Evolutionary conservation across 148 eudicot species (phyloP), one percentile per base, ranked within the genome.

Genomic region (Rhododendron ferrugineum): DNA sequence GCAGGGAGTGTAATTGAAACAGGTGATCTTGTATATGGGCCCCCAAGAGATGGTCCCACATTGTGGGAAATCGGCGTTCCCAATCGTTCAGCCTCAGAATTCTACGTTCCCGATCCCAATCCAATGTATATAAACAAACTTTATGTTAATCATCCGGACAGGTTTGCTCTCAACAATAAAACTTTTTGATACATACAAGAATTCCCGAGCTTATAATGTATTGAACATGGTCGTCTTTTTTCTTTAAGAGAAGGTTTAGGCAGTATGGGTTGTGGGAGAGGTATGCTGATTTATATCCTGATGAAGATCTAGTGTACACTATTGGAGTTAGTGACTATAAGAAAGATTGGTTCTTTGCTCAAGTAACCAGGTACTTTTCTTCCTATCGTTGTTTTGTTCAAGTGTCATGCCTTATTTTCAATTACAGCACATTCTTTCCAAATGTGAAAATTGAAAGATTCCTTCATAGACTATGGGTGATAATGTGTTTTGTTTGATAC

Each of bases 31-130:
- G 91, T 94, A 42, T 97, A 87, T 82, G 90, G 91, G 86, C 93
- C 96, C 68, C 98, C 98, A 50, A 91, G 96, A 89, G 89, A 93
- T 81, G 99, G 99, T n/a, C 99, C 98, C 9, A 95, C 98, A 40
- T 83, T 96, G 84, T 96, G 99, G 99, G 98, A 96, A 87, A 96
- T 96, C 23, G 99, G 99, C 46, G 83, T 92, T 74, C 98, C 99
- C 23, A 95, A 97, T 88, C 98, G 98, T 30, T 88, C 98, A 28
- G 98, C 99, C 70, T 89, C 89, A 44, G 95, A 95, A 87, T 97
- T 94, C 86, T 95, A 88, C 50, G 66, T 93, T 62, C 98, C 99
- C 52, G 99, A 97, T 81, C 98, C 99, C 16, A 86, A 95, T 89
- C 99, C 96, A 15, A 86, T 84, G 79, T 92, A 92, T 79, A 86